Base-by-base conservation (phyloP, 495 filamentous ascomycete genomes). In the Xylaria castorea region DNA sequence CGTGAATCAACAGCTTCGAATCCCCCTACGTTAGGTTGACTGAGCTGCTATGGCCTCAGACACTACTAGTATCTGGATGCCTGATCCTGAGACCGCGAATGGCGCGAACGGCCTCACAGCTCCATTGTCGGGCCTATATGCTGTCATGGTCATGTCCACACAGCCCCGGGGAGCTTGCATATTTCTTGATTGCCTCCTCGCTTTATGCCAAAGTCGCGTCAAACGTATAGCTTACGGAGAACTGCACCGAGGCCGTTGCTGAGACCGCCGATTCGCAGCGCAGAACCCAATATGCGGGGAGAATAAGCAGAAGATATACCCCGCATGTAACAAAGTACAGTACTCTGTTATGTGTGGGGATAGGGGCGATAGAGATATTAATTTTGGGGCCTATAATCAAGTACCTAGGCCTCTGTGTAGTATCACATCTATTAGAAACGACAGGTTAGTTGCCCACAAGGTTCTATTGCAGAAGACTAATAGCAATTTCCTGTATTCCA, bases 161-260 rank as follows among this genome's bases (percentile, higher is more conserved):
- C 36, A 44, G 50, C 50, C 66, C 50, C 50, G 30, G 50, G 6
- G 16, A 32, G 66, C 36, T 36, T 40, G 50, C 51, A 42, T 57
- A 44, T 36, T 27, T 7, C 7, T 68, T 30, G 66, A 42, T 40
- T 32, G 50, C 50, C 50, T 57, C 22, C 7, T 25, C 36, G 32
- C 50, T 44, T 20, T 32, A 32, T 14, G 9, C 36, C 11, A 16
- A 68, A 9, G 36, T 68, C 6, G 9, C 6, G 18, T 14, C 22
- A 57, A 58, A 68, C 66, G 66, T 68, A 44, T 11, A 40, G 34
- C 51, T 57, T 53, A 68, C 66, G 66, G 48, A 57, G n/a, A 68
- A n/a, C 36, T 18, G 44, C 25, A 20, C 36, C 20, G 66, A 68
- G 18, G 51, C 51, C 66, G 5, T 36, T 51, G 30, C 3, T 38